phyloP scores from a whole-genome alignment of 1,139 yeast genomes.

The Sugiyamaella paludigena region DNA sequence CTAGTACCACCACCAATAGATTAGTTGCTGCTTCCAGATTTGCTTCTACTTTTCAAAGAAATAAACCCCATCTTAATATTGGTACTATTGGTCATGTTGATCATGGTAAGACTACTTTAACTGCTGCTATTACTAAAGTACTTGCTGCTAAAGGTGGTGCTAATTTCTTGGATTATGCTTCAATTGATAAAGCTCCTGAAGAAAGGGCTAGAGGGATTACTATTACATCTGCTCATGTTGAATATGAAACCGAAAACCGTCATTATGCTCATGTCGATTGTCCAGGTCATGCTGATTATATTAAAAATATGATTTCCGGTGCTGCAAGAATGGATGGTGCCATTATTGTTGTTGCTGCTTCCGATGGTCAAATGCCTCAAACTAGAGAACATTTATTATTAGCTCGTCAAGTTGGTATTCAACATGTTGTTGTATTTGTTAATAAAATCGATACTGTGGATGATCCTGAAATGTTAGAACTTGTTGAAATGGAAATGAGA shows the following conservation, averaged over 20 bases:
- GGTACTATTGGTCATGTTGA: conserved; percentile 98
- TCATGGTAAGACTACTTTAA: conserved; percentile 97
- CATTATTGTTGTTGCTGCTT: conserved; percentile 97
- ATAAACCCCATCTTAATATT: conserved; percentile 90
- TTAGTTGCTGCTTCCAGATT: conserved; percentile 18
- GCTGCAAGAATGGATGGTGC: conserved; percentile 99
- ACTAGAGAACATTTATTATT: conserved; percentile 97
- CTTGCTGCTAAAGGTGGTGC: conserved; percentile 90
- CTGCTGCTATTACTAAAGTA: conserved; percentile 98
- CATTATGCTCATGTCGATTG: conserved; percentile 97
- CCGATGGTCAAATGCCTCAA: conserved; percentile 99
- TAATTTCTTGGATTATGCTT: conserved; percentile 81
- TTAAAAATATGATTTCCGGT: conserved; percentile 99
- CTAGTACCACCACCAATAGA: conserved; percentile 12
- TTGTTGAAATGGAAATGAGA: conserved; percentile 99
- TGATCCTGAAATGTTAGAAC: conserved; percentile 98
- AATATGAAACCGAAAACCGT: conserved; percentile 87
- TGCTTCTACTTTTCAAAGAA: conserved; percentile 32
- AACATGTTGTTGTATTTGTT: conserved; percentile 93
- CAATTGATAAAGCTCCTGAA: conserved; percentile 98
- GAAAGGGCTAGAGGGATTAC: conserved; percentile 99
- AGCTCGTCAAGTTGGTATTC: conserved; percentile 99
- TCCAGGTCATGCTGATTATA: conserved; percentile 99
- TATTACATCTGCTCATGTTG: conserved; percentile 95
- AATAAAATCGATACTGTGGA: conserved; percentile 97